phyloP scores from a whole-genome alignment of 208 protist genomes.

The Leishmania guyanensis region DNA sequence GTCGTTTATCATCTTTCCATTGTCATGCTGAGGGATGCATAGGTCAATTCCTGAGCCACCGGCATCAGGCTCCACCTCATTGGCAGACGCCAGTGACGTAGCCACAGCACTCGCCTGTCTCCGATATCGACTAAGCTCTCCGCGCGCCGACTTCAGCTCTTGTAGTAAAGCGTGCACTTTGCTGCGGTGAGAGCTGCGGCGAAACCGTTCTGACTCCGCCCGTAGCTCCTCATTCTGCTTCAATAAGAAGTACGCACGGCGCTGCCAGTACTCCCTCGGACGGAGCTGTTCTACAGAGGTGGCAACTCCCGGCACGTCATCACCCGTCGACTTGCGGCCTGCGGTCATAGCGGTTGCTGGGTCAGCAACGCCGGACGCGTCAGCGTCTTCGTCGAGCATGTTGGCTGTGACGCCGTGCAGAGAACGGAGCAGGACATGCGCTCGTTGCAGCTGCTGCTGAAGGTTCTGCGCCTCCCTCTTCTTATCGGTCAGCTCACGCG shows the following conservation, averaged over 20 bases:
- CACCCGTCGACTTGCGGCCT: background rate
- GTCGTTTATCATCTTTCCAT: background rate
- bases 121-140: conserved; percentile 39
- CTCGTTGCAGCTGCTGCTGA: conserved; percentile 40
- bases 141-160: conserved; percentile 46
- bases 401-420: conserved; percentile 24
- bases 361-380: background rate
- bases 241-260: conserved; percentile 43
- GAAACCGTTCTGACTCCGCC: conserved; percentile 34
- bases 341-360: background rate
- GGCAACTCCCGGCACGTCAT: background rate
- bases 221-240: conserved; percentile 31
- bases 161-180: conserved; percentile 41
- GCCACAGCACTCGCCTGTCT: background rate
- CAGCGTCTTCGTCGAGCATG: background rate
- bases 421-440: conserved; percentile 30
- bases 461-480: conserved; percentile 38
- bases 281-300: background rate
- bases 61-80: background rate
- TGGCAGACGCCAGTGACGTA: background rate
- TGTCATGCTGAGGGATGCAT: background rate
- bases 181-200: conserved; percentile 43
- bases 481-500: conserved; percentile 35
- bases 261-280: conserved; percentile 28
- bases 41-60: background rate